phyloP scores from a whole-genome alignment of 2,329 filamentous ascomycete genomes.

The Fusarium domesticum region DNA sequence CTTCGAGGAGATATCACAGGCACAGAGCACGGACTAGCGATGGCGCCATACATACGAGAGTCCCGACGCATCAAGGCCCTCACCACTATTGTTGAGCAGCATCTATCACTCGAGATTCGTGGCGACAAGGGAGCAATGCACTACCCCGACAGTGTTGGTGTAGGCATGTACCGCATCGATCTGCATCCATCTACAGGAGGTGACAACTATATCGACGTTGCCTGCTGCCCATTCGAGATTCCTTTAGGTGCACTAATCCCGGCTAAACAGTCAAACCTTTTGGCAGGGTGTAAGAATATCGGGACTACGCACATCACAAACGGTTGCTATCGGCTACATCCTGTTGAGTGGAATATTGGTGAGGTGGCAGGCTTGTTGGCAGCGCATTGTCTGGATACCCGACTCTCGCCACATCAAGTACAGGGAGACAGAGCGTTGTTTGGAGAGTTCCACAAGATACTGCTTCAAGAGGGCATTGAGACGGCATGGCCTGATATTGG shows the following conservation, averaged over 20 bases:
- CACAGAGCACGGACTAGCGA: slow-evolving; percentile 28
- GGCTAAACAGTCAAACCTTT: slow-evolving; percentile 13
- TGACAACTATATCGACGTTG: slow-evolving; percentile 31
- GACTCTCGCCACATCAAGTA: slow-evolving; percentile 19
- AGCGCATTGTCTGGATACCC: slow-evolving; percentile 23
- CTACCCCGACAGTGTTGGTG: slow-evolving; percentile 28
- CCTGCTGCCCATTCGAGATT: slow-evolving; percentile 31
- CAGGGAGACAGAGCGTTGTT: slow-evolving; percentile 13
- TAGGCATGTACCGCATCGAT: slow-evolving; percentile 32
- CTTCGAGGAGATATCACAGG: slow-evolving; percentile 28
- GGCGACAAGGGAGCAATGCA: slow-evolving; percentile 20
- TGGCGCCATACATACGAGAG: slow-evolving; percentile 30
- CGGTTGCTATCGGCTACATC: slow-evolving; percentile 29
- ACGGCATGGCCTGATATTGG: slow-evolving; percentile 18
- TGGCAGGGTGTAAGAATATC: slow-evolving; percentile 30
- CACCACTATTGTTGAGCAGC: slow-evolving; percentile 26
- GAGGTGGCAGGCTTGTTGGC: slow-evolving; percentile 26
- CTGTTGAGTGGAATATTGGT: slow-evolving; percentile 31
- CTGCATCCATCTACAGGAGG: slow-evolving; percentile 29
- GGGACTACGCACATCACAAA: slow-evolving; percentile 31
- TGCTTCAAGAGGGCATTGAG: slow-evolving; percentile 16
- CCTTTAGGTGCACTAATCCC: slow-evolving; percentile 27
- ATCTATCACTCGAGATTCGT: slow-evolving; percentile 23
- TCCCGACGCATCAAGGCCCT: slow-evolving; percentile 27
- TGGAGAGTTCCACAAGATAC: slow-evolving; percentile 4